phyloP scores from a whole-genome alignment of 2,329 filamentous ascomycete genomes.

The Cytospora schulzeri region DNA sequence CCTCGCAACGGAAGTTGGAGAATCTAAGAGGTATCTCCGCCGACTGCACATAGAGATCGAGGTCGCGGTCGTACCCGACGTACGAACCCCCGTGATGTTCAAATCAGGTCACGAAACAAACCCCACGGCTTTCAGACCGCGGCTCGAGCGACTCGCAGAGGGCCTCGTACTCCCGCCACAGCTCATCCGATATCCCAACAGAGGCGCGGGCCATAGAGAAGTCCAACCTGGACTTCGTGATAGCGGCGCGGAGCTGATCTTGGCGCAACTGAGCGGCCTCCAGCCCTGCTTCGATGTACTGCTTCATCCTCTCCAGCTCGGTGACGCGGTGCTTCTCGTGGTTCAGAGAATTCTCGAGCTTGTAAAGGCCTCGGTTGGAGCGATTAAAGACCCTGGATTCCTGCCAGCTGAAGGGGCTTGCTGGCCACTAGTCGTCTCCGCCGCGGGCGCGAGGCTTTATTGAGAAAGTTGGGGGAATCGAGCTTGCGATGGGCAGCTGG shows the following conservation, averaged over 20 bases:
- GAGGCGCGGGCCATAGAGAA: background rate
- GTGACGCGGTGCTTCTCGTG: background rate
- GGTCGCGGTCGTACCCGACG: background rate
- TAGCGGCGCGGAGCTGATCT: background rate
- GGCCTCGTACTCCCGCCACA: conserved; percentile 14
- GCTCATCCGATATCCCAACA: background rate
- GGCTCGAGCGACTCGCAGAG: conserved; percentile 16
- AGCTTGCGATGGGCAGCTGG: background rate
- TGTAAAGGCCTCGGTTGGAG: conserved; percentile 8
- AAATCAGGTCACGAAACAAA: conserved; percentile 12
- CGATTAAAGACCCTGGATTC: no score
- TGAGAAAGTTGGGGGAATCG: background rate
- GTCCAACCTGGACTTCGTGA: background rate
- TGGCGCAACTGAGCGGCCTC: background rate
- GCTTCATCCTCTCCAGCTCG: background rate
- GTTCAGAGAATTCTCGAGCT: background rate
- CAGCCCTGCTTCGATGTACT: background rate
- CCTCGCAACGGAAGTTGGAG: conserved; percentile 20
- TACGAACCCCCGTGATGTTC: conserved; percentile 9
- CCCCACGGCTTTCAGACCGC: background rate
- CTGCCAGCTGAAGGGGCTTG: background rate
- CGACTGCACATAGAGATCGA: conserved; percentile 6
- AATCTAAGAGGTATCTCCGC: background rate
- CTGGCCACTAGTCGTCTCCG: background rate
- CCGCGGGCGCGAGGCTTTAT: background rate